Evolutionary conservation across 2,329 filamentous ascomycete species (phyloP), one percentile per base, ranked within the genome.

Genomic region (Arthrobotrys conoides): DNA sequence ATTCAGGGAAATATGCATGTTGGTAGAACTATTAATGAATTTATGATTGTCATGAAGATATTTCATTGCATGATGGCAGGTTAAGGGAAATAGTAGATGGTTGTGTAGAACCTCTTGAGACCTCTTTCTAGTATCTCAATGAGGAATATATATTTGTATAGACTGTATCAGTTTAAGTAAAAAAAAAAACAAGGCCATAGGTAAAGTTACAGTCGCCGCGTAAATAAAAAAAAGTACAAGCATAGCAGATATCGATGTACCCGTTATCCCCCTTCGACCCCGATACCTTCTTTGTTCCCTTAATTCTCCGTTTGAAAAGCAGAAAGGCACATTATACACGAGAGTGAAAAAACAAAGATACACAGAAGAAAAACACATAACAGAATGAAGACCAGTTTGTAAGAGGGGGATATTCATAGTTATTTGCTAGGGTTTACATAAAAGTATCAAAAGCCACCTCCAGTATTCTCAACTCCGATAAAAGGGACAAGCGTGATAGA

Each of bases 391-490:
- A 46, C 20, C 36, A 24, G 20, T 44, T 44, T 27, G 33, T 30
- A 33, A 57, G 24, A 20, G 36, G 33, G 57, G 38, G 38, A 61
- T 44, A 61, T 61, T 61, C 57, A 44, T 41, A 41, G 57, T 61
- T 61, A 61, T 61, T 61, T 61, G 57, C 57, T 20, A 61, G 57
- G 16, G 57, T 61, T 61, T 61, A 61, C 48, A 53, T 69, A 44
- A 69, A 36, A 20, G 22, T 48, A 57, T 41, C 16, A 57, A 61
- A 33, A 36, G 36, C 66, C 66, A 70, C 66, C 53, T 61, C 53
- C 46, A 70, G 20, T 51, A 20, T 63, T 59, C 30, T 75, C 71
- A 75, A 75, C 71, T 75, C 71, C 71, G 33, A 51, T 36, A 53
- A 27, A 67, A 61, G 49, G 27, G 65, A 41, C 65, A 57, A 68